These are phyloP conservation scores for Zasmidium angulare DNA, from an alignment of 2,329 filamentous ascomycete species.

Conservation along the genomic window DNA sequence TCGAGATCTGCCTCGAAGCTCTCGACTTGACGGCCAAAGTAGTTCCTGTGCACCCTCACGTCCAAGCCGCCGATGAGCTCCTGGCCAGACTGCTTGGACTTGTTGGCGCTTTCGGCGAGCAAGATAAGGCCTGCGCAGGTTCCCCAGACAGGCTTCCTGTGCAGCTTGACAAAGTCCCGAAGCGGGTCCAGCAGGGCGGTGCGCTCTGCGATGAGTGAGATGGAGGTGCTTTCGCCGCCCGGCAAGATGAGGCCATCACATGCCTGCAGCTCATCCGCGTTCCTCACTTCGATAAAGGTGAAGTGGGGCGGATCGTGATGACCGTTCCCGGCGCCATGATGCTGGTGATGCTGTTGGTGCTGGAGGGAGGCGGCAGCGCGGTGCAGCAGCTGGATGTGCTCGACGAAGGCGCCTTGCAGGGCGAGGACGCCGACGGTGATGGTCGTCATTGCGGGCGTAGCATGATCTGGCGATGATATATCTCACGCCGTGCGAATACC, in stretches of 20 bases:
- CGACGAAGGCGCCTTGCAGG: slow-evolving; percentile 88
- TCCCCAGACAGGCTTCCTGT: slow-evolving; percentile 85
- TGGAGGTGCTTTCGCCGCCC: slow-evolving; percentile 92
- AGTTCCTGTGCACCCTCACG: slow-evolving; percentile 88
- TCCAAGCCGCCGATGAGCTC: slow-evolving; percentile 89
- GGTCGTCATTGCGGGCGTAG: slow-evolving; percentile 13
- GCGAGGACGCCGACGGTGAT: slow-evolving; percentile 65
- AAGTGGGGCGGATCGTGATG: slow-evolving; percentile 41
- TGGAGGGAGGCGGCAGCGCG: slow-evolving; percentile 60
- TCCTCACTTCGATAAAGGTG: slow-evolving; percentile 77
- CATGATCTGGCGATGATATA: neutral
- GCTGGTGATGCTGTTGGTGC: neutral
- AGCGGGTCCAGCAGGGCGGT: slow-evolving; percentile 81
- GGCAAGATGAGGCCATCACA: slow-evolving; percentile 88
- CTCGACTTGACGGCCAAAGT: slow-evolving; percentile 91
- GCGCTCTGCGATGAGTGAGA: slow-evolving; percentile 81
- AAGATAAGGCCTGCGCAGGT: slow-evolving; percentile 94
- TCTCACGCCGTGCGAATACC: neutral
- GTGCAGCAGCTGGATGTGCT: slow-evolving; percentile 77
- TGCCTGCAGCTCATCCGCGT: slow-evolving; percentile 63
- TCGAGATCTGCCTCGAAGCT: slow-evolving; percentile 78
- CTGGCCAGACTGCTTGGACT: slow-evolving; percentile 86
- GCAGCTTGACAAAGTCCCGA: slow-evolving; percentile 83
- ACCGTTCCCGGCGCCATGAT: neutral
- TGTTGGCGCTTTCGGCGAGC: slow-evolving; percentile 81